A percentile compares a stretch with the other conserved stretches of the same genome.
Conservation (phyloP, 108 stramenopile species). For the Cyclotella baltica region DNA sequence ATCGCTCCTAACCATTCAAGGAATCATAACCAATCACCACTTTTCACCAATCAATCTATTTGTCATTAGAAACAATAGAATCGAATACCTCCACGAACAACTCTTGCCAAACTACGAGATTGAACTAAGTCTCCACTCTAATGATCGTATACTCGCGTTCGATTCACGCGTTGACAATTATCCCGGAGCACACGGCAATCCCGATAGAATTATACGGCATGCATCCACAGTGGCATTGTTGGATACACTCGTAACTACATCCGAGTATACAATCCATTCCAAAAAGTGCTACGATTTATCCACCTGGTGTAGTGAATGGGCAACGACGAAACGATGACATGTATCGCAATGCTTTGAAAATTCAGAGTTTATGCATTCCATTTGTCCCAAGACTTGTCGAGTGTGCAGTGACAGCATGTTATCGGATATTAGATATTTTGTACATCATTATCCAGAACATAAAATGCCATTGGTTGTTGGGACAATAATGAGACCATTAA, state of each 20-base stretch:
- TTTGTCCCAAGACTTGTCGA: conserved; percentile 24
- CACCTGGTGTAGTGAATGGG: conserved; percentile 24
- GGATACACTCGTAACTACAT: conserved; percentile 5
- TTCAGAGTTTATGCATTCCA: conserved; percentile 41
- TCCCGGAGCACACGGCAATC: conserved; percentile 17
- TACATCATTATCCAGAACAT: conserved; percentile 24
- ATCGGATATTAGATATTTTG: conserved; percentile 13
- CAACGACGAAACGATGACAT: neutral
- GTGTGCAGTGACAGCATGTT: conserved; percentile 24
- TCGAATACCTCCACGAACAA: conserved; percentile 6
- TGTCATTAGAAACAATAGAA: conserved; percentile 5
- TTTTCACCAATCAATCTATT: conserved; percentile 14
- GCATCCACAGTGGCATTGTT: conserved; percentile 13
- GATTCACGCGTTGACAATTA: conserved; percentile 27
- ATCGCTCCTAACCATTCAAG: conserved; percentile 14
- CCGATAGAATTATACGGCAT: conserved; percentile 16
- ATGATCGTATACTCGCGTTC: conserved; percentile 28
- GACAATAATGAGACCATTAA: neutral
- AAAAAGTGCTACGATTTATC: conserved; percentile 35
- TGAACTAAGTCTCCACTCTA: conserved; percentile 2
- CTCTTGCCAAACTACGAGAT: conserved; percentile 19
- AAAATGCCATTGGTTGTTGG: conserved; percentile 14
- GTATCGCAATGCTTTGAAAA: conserved; percentile 10
- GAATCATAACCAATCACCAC: conserved; percentile 16
- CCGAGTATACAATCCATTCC: neutral